Base-by-base conservation (phyloP, 495 filamentous ascomycete species). In the Evernia prunastri region DNA sequence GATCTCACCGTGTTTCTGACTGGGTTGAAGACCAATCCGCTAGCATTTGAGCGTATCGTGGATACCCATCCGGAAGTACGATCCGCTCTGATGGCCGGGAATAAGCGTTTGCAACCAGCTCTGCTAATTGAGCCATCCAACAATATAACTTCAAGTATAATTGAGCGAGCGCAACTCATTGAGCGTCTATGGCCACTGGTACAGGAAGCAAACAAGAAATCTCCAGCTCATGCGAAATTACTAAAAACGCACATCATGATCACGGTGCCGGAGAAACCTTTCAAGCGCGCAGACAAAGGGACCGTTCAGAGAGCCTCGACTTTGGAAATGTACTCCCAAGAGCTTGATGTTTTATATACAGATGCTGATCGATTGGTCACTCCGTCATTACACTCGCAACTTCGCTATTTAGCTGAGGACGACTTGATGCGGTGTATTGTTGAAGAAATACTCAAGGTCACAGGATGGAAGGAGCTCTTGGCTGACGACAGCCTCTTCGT, bases 241-340 rank as follows among this genome's bases (percentile, higher is more conserved):
- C 66, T 71, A 3, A 79, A 77, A 68, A 63, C 67, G 3, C 64
- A 73, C 39, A 75, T 84, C 43, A 54, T 81, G 0, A 67, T 84
- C n/a, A 69, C 72, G 0, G 57, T 67, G 29, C 51, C 74, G 0
- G 66, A 72, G 11, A 73, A 75, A 36, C 78, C 75, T 0, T 58
- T 82, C 9, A 60, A 70, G 8, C 72, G 79, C 15, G 70, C 79
- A 0, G 69, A 69, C 0, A 83, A 83, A 62, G 79, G 77, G 0
- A 81, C 79, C 0, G 70, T 83, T 12, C 73, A 77, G 59, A 71
- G 81, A n/a, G n/a, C n/a, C n/a, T n/a, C n/a, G n/a, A n/a, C n/a
- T n/a, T n/a, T n/a, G n/a, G n/a, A n/a, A n/a, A n/a, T n/a, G n/a
- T n/a, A n/a, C n/a, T n/a, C n/a, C n/a, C n/a, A n/a, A n/a, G n/a